Percentiles rank a stretch among this genome's conserved stretches.
phyloP scores from a whole-genome alignment of 495 filamentous ascomycete genomes.

The Physcia stellaris region DNA sequence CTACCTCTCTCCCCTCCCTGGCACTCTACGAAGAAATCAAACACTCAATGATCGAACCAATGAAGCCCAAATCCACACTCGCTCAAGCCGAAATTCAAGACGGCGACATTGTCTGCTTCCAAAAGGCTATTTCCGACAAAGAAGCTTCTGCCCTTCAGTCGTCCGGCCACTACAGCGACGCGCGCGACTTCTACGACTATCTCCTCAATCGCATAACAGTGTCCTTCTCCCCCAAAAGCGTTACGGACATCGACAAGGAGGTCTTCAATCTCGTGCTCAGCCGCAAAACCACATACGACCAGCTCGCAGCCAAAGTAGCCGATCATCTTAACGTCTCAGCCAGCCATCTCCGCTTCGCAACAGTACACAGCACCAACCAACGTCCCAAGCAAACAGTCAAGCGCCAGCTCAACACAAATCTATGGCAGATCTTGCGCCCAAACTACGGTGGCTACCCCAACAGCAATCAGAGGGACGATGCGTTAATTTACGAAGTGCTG shows the following conservation, averaged over 20 bases:
- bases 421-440: constrained; percentile 58
- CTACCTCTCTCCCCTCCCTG: constrained; percentile 12
- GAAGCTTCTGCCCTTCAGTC: constrained; percentile 23
- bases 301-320: constrained; percentile 72
- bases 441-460: constrained; percentile 47
- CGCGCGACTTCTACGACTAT: constrained; percentile 82
- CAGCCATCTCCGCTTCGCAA: constrained; percentile 82
- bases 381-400: constrained; percentile 66
- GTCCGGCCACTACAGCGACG: constrained; percentile 39
- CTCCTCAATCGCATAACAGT: constrained; percentile 71
- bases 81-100: constrained; percentile 89
- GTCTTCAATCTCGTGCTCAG: constrained; percentile 64
- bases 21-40: constrained; percentile 94
- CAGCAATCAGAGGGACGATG: constrained; percentile 56
- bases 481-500: constrained; percentile 78
- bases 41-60: constrained; percentile 85
- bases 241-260: constrained; percentile 31
- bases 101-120: constrained; percentile 94
- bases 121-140: constrained; percentile 48
- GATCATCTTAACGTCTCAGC: constrained; percentile 64
- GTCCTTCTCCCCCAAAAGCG: constrained; percentile 45
- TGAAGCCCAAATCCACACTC: constrained; percentile 82
- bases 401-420: constrained; percentile 47
- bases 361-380: constrained; percentile 58
- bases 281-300: constrained; percentile 82